Base-by-base conservation (phyloP, 1,139 yeast species). In the Debaryomyces sp. region DNA sequence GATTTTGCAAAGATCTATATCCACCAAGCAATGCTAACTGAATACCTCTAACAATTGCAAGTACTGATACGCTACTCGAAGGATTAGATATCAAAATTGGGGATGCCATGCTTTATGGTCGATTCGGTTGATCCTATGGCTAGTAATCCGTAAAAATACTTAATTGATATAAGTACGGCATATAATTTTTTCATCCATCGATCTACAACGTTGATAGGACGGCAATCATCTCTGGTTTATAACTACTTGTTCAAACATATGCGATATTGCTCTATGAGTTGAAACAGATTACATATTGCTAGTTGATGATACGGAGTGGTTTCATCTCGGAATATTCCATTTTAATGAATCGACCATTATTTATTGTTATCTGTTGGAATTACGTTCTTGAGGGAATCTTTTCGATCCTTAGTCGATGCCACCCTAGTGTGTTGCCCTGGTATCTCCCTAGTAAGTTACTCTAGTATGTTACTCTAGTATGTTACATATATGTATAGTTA, bases 21-120 rank as follows among this genome's bases (percentile, higher is more conserved):
- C 73, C 70, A 3, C 85, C 84, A 6, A 80, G 62, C 6, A 78
- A 46, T 0, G 82, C 80, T 45, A 82, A 64, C 60, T 82, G 85
- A 26, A 78, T 54, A 0, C 87, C 87, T n/a, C 85, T 67, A 12
- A 78, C 52, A 17, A 82, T 70, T 0, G 84, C 74, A 50, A 73
- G 53, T 1, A 71, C 41, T 1, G 84, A 73, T 55, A 81, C 80
- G 18, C 60, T 50, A 17, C 56, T 56, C 1, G 63, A 57, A 9
- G 64, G 59, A 15, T 57, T 57, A 6, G 67, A 62, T 32, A 63
- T 49, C 41, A 62, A 60, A 15, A 63, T 61, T 15, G 67, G 67
- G 12, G 67, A 63, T 15, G 66, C 62, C 66, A 62, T 62, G 36
- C 43, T 41, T 35, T 13, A 4, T 27, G 10, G 21, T 8, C 15